Base-by-base conservation (phyloP, 495 filamentous ascomycete species). In the Cryomyces antarcticus region DNA sequence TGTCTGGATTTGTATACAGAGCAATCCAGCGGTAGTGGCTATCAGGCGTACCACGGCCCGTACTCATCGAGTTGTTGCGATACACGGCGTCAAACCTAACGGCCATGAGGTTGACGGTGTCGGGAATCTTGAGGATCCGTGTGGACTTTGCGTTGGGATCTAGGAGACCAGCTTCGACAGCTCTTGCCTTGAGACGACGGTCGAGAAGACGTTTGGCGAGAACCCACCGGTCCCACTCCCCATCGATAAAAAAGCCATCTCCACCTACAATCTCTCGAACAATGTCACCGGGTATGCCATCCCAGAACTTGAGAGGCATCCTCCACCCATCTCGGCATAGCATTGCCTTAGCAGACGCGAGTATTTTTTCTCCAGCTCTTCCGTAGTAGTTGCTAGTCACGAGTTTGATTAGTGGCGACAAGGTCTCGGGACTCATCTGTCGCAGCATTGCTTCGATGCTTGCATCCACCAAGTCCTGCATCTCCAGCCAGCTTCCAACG, bases 311-410 rank as follows among this genome's bases (percentile, higher is more conserved):
- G 4, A 74, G 47, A 9, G 60, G 61, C 72, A 75, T 75, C 43
- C 69, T 60, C 71, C 70, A 73, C 11, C 71, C 71, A 57, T 74
- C 70, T 38, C 72, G 55, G 41, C 68, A 72, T n/a, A 75, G 55
- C 62, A 75, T 67, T 10, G 71, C 67, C 49, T 72, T 75, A 4
- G 71, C 69, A 40, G 65, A 67, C 13, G 61, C 69, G 28, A 74
- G 47, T 7, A 75, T 62, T 36, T 67, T 60, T 37, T 72, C 72
- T 5, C 72, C 71, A 12, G 67, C 53, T 31, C 63, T 61, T 10
- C 71, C 72, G 44, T 75, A 75, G 51, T 73, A 75, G 43, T 71
- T 75, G 28, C 52, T 59, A 0, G 70, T 71, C 31, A 75, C 72
- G n/a, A 75, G 57, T 28, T 57, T 59, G 31, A 75, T 67, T 4